Evolutionary conservation across 1,139 yeast genomes (phyloP).

Genomic region (Magnusiomyces ingens): DNA sequence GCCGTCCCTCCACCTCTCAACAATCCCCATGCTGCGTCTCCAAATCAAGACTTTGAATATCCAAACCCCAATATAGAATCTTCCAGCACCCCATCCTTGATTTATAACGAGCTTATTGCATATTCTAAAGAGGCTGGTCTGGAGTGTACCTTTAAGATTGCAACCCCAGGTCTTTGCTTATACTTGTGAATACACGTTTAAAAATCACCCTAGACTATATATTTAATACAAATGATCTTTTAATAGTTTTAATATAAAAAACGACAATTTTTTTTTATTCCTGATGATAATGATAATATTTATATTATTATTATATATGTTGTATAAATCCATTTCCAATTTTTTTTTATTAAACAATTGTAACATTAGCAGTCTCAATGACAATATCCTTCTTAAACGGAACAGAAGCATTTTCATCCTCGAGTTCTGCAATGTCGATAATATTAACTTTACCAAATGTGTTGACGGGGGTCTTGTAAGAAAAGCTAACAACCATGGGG

Average conservation of each 20-base stretch:
- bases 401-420: constrained; percentile 42
- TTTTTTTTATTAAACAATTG: constrained; percentile 37
- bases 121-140: constrained; percentile 20
- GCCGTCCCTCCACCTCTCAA: constrained; percentile 7
- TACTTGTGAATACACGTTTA: constrained; percentile 1
- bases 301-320: background rate
- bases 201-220: too few relatives aligned
- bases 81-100: constrained; percentile 11
- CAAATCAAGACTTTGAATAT: background rate
- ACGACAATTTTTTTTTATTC: background rate
- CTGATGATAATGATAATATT: background rate
- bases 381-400: constrained; percentile 67
- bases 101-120: constrained; percentile 19
- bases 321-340: background rate
- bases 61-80: background rate
- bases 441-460: constrained; percentile 42
- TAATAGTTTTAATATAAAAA: background rate
- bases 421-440: constrained; percentile 37
- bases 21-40: background rate
- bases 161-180: constrained; percentile 22
- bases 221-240: too few relatives aligned
- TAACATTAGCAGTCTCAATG: constrained; percentile 58
- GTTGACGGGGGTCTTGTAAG: constrained; percentile 28
- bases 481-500: constrained; percentile 70
- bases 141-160: constrained; percentile 22